Evolutionary conservation across 179 eudicot genomes (phyloP).

Genomic region (Silene vulgaris): DNA sequence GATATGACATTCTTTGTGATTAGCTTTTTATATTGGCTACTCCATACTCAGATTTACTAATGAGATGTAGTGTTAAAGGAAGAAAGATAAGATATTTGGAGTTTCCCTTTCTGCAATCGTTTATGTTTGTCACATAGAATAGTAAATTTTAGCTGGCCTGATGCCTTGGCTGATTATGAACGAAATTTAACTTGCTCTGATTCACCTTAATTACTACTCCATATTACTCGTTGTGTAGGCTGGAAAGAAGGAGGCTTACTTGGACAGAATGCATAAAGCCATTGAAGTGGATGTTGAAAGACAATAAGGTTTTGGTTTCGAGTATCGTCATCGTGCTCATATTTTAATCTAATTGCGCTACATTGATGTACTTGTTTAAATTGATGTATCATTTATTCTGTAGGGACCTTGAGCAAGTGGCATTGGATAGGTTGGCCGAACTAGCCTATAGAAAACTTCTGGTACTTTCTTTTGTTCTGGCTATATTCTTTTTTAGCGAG

Average conservation of each 20-base stretch:
- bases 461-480: constrained; percentile 38
- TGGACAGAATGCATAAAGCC: constrained; percentile 43
- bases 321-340: not conserved
- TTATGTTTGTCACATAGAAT: too few relatives aligned
- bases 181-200: not conserved
- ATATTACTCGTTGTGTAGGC: constrained; percentile 33
- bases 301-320: constrained; percentile 37
- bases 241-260: constrained; percentile 48
- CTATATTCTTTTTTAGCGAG: constrained; percentile 2
- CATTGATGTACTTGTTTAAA: constrained; percentile 4
- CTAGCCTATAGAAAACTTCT: constrained; percentile 64
- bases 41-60: too few relatives aligned
- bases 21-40: too few relatives aligned
- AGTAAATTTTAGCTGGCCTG: too few relatives aligned
- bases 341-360: too few relatives aligned
- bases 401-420: constrained; percentile 75
- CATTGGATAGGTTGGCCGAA: constrained; percentile 67
- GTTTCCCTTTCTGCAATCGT: too few relatives aligned
- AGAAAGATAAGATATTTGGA: too few relatives aligned
- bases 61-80: too few relatives aligned
- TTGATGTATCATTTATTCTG: constrained; percentile 20
- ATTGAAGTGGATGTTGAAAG: constrained; percentile 43
- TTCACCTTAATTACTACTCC: not conserved
- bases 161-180: not conserved
- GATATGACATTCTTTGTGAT: too few relatives aligned